phyloP scores from a whole-genome alignment of 306 rosid genomes.

The Cicer judaicum region DNA sequence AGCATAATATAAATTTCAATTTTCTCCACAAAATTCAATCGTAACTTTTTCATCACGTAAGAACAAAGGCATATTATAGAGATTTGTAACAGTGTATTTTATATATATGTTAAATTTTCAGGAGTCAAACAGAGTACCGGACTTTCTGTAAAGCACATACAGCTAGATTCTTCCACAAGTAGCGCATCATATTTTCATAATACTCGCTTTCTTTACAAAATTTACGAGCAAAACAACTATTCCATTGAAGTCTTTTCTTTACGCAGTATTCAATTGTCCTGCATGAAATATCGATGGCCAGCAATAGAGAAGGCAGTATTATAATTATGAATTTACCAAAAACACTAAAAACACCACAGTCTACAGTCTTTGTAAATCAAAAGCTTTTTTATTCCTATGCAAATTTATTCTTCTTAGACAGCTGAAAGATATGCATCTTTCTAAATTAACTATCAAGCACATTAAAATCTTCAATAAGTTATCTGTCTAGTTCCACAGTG shows the following conservation, averaged over 20 bases:
- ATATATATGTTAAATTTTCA: conserved; percentile 28
- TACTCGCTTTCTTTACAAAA: conserved; percentile 85
- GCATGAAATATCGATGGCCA: conserved; percentile 48
- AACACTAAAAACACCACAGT: background rate
- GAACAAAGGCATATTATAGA: conserved; percentile 23
- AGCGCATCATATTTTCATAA: conserved; percentile 89
- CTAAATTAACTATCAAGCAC: background rate
- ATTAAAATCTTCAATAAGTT: background rate
- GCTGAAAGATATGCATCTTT: conserved; percentile 17
- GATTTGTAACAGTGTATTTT: conserved; percentile 24
- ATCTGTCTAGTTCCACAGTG: background rate
- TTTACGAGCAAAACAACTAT: conserved; percentile 72
- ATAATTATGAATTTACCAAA: conserved; percentile 16
- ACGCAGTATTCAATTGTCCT: conserved; percentile 81
- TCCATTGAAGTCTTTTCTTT: conserved; percentile 91
- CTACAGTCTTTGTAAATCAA: background rate
- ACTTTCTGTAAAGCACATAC: conserved; percentile 55
- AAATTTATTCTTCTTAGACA: background rate
- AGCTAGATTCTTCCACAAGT: conserved; percentile 84
- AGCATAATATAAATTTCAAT: conserved; percentile 31
- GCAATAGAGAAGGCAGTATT: background rate
- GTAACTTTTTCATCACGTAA: background rate
- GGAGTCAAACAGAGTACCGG: conserved; percentile 36
- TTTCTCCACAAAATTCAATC: background rate
- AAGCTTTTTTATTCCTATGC: background rate